Evolutionary conservation across 2,329 filamentous ascomycete species (phyloP).

Genomic region (Colletotrichum lindemuthianum): DNA sequence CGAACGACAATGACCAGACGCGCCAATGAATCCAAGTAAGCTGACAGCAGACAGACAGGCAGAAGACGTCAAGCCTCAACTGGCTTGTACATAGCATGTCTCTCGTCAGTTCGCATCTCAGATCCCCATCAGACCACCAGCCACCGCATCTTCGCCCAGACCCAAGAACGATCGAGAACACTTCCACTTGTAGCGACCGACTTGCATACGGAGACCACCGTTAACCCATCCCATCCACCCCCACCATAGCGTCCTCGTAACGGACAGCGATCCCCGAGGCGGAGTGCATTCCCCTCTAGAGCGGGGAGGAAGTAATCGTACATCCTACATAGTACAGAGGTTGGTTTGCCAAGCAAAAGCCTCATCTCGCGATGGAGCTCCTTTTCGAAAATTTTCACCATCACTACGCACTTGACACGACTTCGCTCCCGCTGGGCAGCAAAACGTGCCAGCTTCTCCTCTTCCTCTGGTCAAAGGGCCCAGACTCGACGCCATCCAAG

Average conservation of each 20-base stretch:
- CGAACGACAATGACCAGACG: background rate
- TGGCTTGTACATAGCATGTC: too few relatives aligned
- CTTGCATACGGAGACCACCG: conserved; percentile 3
- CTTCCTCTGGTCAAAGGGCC: background rate
- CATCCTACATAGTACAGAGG: background rate
- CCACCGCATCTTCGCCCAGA: conserved; percentile 1
- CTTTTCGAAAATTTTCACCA: conserved; percentile 13
- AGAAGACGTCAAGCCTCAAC: too few relatives aligned
- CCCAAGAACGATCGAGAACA: conserved; percentile 26
- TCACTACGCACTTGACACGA: background rate
- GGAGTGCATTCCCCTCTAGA: too few relatives aligned
- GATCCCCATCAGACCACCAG: conserved; percentile 16
- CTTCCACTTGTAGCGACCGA: conserved; percentile 1
- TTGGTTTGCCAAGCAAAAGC: conserved; percentile 10
- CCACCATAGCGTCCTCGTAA: conserved; percentile 7
- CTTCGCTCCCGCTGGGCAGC: background rate
- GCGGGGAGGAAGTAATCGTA: too few relatives aligned
- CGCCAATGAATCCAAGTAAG: background rate
- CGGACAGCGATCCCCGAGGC: background rate
- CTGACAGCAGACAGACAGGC: background rate
- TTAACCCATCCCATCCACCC: background rate
- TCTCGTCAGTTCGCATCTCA: conserved; percentile 7
- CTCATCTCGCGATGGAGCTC: conserved; percentile 17
- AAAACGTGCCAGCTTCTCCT: background rate
- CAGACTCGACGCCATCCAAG: conserved; percentile 11